Conservation (phyloP, 2,329 filamentous ascomycete species). For the Fusarium brevicatenulatum region DNA sequence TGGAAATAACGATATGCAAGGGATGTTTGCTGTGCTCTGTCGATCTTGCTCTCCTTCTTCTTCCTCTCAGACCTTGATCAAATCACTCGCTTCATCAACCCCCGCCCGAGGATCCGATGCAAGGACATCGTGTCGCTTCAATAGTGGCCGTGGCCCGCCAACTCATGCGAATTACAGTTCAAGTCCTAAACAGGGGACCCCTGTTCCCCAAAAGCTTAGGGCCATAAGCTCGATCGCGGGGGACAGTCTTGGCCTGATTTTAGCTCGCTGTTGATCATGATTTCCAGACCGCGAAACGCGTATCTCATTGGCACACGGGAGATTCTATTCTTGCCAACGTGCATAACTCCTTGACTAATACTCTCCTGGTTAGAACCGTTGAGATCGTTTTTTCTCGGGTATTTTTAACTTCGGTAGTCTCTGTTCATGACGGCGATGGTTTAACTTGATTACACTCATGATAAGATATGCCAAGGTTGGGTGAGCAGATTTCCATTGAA, state of each 20-base stretch:
- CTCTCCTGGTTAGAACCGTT: conserved; percentile 5
- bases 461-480: conserved; percentile 1
- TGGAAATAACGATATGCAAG: background rate
- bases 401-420: conserved; percentile 23
- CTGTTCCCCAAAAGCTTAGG: background rate
- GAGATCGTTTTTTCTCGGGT: background rate
- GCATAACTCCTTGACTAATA: background rate
- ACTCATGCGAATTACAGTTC: background rate
- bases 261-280: conserved; percentile 12
- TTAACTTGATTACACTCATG: background rate
- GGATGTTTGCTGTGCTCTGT: background rate
- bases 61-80: background rate
- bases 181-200: conserved; percentile 12
- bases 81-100: background rate
- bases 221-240: conserved; percentile 17
- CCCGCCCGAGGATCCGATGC: conserved; percentile 18
- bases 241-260: conserved; percentile 4
- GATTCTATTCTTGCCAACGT: conserved; percentile 8
- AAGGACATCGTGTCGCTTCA: conserved; percentile 8
- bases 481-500: background rate
- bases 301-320: background rate
- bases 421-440: conserved; percentile 14
- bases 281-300: background rate
- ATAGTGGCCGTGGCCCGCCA: conserved; percentile 5
- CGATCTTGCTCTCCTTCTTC: background rate